Evolutionary conservation across 2,329 filamentous ascomycete genomes (phyloP), one percentile per base, ranked within the genome.

Genomic region (Blastomyces parvus): DNA sequence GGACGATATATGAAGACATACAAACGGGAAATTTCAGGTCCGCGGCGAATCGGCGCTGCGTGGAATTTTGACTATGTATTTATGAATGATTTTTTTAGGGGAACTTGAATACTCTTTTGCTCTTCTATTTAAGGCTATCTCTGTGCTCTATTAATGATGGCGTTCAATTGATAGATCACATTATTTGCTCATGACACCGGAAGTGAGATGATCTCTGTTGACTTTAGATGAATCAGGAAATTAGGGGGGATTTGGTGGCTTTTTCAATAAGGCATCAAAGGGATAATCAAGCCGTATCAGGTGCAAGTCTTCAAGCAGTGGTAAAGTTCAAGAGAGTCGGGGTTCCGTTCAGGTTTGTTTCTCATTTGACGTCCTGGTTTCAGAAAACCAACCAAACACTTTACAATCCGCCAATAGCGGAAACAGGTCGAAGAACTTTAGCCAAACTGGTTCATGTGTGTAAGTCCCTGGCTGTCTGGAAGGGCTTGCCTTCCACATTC

Each of bases 241-340:
- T 9, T 48, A 48, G 22, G 25, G 3, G 14, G 25, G 48, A 30
- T 25, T 30, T 52, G 19, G 25, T 14, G 8, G 25, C n/a, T 38
- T 36, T 38, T 36, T 46, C 44, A 44, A 7, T 7, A 30, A 38
- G 50, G 11, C 27, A 50, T 58, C 17, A n/a, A 63, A 84, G 88
- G 67, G 88, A 88, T 1, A 81, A 44, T 86, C 90, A n/a, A 7
- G 48, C 4, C 11, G 25, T 13, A 52, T 30, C 5, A 30, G 13
- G 19, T 52, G 5, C 14, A 52, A 30, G 22, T 3, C 48, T 17
- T 25, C 46, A 52, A 52, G 30, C 7, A 1, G 9, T 56, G 22
- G 17, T 19, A 36, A 38, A 3, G 3, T 22, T 56, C 22, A n/a
- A 11, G 13, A n/a, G 17, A 38, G 36, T 8, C 36, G 36, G 17